These are phyloP conservation scores for Torrubiella hemipterigena DNA, from an alignment of 2,329 filamentous ascomycete genomes.

Conservation along the genomic window DNA sequence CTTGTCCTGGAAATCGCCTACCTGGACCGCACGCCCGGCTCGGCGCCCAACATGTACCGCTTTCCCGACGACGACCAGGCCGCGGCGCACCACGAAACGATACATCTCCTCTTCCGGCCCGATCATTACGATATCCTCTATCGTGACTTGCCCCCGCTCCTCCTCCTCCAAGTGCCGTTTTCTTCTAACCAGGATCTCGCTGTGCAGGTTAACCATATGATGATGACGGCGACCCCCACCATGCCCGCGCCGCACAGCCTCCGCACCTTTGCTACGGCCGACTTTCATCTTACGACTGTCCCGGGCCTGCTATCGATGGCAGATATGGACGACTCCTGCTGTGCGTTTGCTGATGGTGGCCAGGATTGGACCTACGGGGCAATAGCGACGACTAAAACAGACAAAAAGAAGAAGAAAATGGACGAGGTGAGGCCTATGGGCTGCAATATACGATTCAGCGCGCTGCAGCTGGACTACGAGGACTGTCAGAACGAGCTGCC, in stretches of 20 bases:
- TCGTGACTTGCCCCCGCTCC: slow-evolving; percentile 24
- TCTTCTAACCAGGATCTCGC: too few species aligned
- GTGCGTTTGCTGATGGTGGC: too few species aligned
- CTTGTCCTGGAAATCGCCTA: slow-evolving; percentile 83
- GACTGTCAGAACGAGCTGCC: slow-evolving; percentile 29
- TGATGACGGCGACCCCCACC: slow-evolving; percentile 32
- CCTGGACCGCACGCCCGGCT: slow-evolving; percentile 72
- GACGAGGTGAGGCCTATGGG: slow-evolving; percentile 7
- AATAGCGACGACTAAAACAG: too few species aligned
- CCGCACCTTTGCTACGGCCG: slow-evolving; percentile 26
- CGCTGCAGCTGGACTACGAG: slow-evolving; percentile 32
- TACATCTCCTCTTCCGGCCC: slow-evolving; percentile 52
- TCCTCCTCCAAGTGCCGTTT: slow-evolving; percentile 14
- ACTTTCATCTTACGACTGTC: slow-evolving; percentile 22
- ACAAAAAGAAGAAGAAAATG: too few species aligned
- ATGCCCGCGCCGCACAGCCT: too few species aligned
- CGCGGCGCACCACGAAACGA: slow-evolving; percentile 33
- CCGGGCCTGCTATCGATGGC: too few species aligned
- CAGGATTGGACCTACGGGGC: too few species aligned
- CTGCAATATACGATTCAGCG: slow-evolving; percentile 37
- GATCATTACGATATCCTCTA: slow-evolving; percentile 96
- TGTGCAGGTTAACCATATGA: slow-evolving; percentile 42
- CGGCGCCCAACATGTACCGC: slow-evolving; percentile 60
- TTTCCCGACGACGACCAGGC: slow-evolving; percentile 44
- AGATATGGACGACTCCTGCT: too few species aligned